These are phyloP conservation scores for Euphorbia peplus DNA, from an alignment of 345 rosid species.

Conservation along the genomic window DNA sequence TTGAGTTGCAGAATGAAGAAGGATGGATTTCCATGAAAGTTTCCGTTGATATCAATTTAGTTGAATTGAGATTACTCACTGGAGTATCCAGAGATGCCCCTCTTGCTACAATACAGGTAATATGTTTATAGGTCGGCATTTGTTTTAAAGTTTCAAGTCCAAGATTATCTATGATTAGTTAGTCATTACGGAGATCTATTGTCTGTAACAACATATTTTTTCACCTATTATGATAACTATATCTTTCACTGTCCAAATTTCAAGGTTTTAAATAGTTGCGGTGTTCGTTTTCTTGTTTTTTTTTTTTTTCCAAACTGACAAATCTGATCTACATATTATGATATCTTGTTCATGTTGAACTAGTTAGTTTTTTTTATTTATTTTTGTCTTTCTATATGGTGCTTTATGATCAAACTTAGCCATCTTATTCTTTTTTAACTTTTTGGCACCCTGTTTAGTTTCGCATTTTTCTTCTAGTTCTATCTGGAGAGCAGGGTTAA, in stretches of 20 bases:
- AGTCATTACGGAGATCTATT: background rate
- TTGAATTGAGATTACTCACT: constrained; percentile 68
- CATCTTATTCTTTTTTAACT: too few species aligned
- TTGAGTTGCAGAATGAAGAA: constrained; percentile 35
- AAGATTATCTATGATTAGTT: constrained; percentile 7
- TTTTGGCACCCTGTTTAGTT: too few species aligned
- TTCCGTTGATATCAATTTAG: constrained; percentile 62
- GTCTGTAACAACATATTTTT: background rate
- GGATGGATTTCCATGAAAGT: constrained; percentile 68
- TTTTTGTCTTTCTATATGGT: background rate
- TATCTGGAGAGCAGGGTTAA: too few species aligned
- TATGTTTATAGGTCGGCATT: constrained; percentile 2
- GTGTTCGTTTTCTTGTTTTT: background rate
- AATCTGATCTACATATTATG: background rate
- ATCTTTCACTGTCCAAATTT: background rate
- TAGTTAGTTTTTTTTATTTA: background rate
- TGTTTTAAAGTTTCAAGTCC: background rate
- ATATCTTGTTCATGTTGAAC: background rate
- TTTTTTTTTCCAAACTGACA: background rate
- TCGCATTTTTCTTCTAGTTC: too few species aligned
- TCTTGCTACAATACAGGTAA: constrained; percentile 79
- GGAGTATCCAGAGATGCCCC: constrained; percentile 72
- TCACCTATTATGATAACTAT: background rate
- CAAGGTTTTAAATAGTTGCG: background rate
- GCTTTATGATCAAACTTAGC: too few species aligned